Conservation (phyloP, 75 land plant species). For the Pinus albicaulis region DNA sequence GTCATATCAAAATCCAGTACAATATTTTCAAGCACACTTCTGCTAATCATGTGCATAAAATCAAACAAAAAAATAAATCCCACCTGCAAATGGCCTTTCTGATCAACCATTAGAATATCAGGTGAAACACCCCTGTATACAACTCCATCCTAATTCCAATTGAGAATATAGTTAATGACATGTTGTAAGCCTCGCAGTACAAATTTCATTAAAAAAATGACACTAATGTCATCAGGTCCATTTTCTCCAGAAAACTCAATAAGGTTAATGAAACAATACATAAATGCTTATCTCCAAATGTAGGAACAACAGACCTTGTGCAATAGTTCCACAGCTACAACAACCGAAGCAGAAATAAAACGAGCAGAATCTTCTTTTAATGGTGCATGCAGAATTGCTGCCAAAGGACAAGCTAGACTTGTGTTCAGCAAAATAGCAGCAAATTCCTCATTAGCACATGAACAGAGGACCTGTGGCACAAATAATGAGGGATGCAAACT, state of each 20-base stretch:
- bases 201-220: background rate
- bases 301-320: slow-evolving; percentile 55
- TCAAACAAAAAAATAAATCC: slow-evolving; percentile 7
- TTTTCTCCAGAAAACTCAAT: background rate
- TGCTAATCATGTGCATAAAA: slow-evolving; percentile 2
- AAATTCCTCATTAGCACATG: slow-evolving; percentile 58
- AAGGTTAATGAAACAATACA: background rate
- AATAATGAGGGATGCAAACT: slow-evolving; percentile 42
- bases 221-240: background rate
- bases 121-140: slow-evolving; percentile 93
- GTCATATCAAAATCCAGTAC: slow-evolving; percentile 2
- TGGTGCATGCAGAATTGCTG: slow-evolving; percentile 62
- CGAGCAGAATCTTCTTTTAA: slow-evolving; percentile 71
- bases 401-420: slow-evolving; percentile 64
- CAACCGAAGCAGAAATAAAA: slow-evolving; percentile 79
- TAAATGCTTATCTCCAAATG: background rate
- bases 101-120: slow-evolving; percentile 83
- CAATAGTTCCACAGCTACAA: slow-evolving; percentile 68
- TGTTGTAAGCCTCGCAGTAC: background rate
- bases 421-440: slow-evolving; percentile 75
- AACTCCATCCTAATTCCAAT: slow-evolving; percentile 63
- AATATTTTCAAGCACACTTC: background rate
- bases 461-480: slow-evolving; percentile 79
- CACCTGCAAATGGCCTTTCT: slow-evolving; percentile 80
- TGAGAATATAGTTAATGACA: slow-evolving; percentile 5